Evolutionary conservation across 352 stramenopile species (phyloP), one percentile per base, ranked within the genome.

Genomic region (Pythium dissimile): DNA sequence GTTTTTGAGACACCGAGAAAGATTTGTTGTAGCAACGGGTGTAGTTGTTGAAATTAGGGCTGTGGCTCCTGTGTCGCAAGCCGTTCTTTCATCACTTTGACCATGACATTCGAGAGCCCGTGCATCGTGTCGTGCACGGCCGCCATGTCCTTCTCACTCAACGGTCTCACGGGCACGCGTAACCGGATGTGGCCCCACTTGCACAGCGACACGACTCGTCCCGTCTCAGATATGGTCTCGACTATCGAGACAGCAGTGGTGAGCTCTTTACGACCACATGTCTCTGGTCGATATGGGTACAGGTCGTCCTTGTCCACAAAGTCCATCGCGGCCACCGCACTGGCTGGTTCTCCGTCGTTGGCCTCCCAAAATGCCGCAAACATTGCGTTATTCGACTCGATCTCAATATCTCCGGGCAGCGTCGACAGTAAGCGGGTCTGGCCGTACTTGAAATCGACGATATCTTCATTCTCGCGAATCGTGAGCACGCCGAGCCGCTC

Each of bases 301-400:
- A 62, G 41, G 21, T 61, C 61, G 23, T 68, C 61, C 0, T 47
- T 20, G 43, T 68, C 54, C 9, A 68, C 48, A 16, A 31, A 60
- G 31, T 68, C 61, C 24, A 58, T 42, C 9, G 48, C 41, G 2
- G 23, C 38, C 3, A 68, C 30, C 5, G 52, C 61, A 30, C 54
- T 53, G 11, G 27, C 47, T 24, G 28, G 44, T 13, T 13, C n/a
- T 21, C n/a, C 12, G 35, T 50, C 26, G 2, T 5, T 49, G 15
- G 28, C 38, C 12, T 59, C 53, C 3, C 39, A 30, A 20, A 41
- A 58, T 21, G 30, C n/a, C 20, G 46, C 42, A 39, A 67, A 63
- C 34, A 56, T 63, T 18, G 46, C 60, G 13, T 39, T 53, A 26
- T 67, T 67, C 11, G 59, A 57, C 26, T 67, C 59, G 45, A 67